Base-by-base conservation (phyloP, 2,329 filamentous ascomycete genomes). In the Penicillium sp. region DNA sequence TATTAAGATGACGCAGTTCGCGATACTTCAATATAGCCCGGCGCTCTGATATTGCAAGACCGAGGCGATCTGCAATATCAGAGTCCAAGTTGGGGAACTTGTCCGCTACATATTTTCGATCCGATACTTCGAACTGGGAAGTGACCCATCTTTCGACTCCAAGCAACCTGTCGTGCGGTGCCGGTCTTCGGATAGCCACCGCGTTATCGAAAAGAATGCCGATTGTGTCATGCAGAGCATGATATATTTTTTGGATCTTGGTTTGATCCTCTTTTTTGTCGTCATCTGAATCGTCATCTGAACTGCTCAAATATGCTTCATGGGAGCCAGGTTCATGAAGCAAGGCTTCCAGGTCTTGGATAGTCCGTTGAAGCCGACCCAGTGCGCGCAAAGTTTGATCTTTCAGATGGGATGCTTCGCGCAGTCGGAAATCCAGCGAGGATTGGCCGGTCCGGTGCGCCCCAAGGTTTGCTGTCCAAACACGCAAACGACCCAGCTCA, bases 1-100 rank as follows among this genome's bases (percentile, higher is more conserved):
- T 42, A 45, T 71, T 75, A 0, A 50, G 36, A 31, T 67, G 67
- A 55, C 76, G 72, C 5, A 68, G 57, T 49, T 73, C 57, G 7
- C 71, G 64, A 36, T 75, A 76, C 13, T 66, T 69, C 14, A 77
- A 67, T 36, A 72, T 72, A 2, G 71, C 68, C 3, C 72, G 62
- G 1, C 70, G 63, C 3, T 63, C 56, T 0, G 73, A 71, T 7
- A 74, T 73, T 0, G 66, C 71, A 14, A 55, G 62, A 0, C 70
- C 72, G 0, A 77, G n/a, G 16, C 38, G 38, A 5, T 47, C 18
- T 9, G n/a, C 18, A 2, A 36, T 10, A 10, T 7, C 22, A 3
- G 13, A 16, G n/a, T 47, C 44, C n/a, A 18, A 5, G 29, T 49
- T 4, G 4, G 66, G 65, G 36, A 69, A 75, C 42, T 74, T 76